Conservation (phyloP, 768 basidiomycete genomes). For the Scleroderma citrinum region DNA sequence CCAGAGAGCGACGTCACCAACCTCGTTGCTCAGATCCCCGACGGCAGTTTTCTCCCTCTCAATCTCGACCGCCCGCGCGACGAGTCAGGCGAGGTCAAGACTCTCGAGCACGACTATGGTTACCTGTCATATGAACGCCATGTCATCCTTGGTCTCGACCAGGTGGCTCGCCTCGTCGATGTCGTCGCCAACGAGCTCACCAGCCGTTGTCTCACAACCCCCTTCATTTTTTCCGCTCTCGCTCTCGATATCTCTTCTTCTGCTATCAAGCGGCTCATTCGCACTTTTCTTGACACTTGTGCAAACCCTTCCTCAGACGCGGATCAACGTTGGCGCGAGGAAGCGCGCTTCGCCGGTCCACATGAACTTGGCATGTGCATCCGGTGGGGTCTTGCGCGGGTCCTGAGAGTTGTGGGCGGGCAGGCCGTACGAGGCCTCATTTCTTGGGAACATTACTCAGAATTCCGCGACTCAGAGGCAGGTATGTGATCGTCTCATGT, state of each 20-base stretch:
- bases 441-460: slow-evolving; percentile 76
- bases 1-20: slow-evolving; percentile 29
- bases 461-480: slow-evolving; percentile 79
- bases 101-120: slow-evolving; percentile 53
- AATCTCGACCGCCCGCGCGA: slow-evolving; percentile 43
- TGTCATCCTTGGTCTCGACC: slow-evolving; percentile 70
- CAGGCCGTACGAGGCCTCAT: slow-evolving; percentile 79
- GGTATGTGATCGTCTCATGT: slow-evolving; percentile 43
- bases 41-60: slow-evolving; percentile 50
- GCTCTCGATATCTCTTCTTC: slow-evolving; percentile 79
- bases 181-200: slow-evolving; percentile 65
- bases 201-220: slow-evolving; percentile 74
- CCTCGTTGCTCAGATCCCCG: slow-evolving; percentile 36
- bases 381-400: slow-evolving; percentile 85
- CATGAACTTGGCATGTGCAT: slow-evolving; percentile 89
- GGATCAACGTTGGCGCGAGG: slow-evolving; percentile 65
- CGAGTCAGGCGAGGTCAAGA: slow-evolving; percentile 34
- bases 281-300: slow-evolving; percentile 73
- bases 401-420: slow-evolving; percentile 63
- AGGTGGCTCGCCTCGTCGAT: slow-evolving; percentile 66
- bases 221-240: slow-evolving; percentile 85
- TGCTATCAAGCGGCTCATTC: slow-evolving; percentile 71
- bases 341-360: slow-evolving; percentile 77
- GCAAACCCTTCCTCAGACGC: slow-evolving; percentile 31
- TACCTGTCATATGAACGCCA: slow-evolving; percentile 70